Percentiles rank a stretch among this genome's conserved stretches.
Evolutionary conservation across 2,329 filamentous ascomycete genomes (phyloP).

Genomic region (Cladophialophora bantiana): DNA sequence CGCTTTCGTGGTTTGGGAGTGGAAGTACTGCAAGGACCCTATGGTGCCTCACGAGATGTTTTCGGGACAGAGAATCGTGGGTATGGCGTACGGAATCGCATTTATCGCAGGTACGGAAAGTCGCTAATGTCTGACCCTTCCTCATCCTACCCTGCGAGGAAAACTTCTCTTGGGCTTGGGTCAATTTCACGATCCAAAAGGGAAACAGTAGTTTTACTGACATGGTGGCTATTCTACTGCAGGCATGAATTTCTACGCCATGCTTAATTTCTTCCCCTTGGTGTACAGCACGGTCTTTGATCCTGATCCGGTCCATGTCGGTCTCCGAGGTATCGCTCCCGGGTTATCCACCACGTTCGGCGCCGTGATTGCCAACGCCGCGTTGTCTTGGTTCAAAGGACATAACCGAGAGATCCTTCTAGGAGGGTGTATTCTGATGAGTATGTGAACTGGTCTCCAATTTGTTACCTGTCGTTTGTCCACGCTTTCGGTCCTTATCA

Average conservation of each 20-base stretch:
- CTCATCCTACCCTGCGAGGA: background rate
- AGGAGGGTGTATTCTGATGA: conserved; percentile 29
- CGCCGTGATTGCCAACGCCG: conserved; percentile 33
- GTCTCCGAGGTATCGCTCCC: conserved; percentile 30
- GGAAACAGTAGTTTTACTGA: background rate
- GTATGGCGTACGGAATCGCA: conserved; percentile 34
- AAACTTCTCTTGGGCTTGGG: background rate
- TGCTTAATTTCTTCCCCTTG: conserved; percentile 37
- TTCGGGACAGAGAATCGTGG: conserved; percentile 32
- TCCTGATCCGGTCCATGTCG: conserved; percentile 35
- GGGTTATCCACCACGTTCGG: conserved; percentile 32
- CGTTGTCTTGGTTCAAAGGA: conserved; percentile 32
- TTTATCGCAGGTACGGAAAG: conserved; percentile 28
- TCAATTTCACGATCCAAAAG: background rate
- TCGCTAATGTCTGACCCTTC: background rate
- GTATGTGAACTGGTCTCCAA: conserved; percentile 12
- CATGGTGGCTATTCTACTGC: background rate
- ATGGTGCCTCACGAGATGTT: conserved; percentile 38
- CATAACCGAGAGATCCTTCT: conserved; percentile 33
- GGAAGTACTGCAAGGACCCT: conserved; percentile 31
- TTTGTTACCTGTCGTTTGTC: background rate
- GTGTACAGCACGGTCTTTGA: conserved; percentile 28
- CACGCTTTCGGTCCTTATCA: background rate
- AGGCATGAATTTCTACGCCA: conserved; percentile 38
- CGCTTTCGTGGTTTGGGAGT: conserved; percentile 32